Conservation (phyloP, 1,284 basidiomycete species). For the Leccinum angustisporum region DNA sequence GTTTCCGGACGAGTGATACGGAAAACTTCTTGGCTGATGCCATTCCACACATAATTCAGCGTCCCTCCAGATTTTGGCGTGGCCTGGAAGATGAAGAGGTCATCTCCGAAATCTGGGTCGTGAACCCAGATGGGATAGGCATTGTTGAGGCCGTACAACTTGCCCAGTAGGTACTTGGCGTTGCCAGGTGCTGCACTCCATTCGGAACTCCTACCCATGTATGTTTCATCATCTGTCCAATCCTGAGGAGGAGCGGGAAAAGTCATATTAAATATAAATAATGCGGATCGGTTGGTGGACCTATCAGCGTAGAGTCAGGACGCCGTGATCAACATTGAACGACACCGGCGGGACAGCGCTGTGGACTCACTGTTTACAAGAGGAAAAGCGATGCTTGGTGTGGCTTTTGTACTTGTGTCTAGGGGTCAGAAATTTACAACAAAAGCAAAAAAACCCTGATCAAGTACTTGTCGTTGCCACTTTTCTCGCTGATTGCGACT, state of each 20-base stretch:
- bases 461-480: no score
- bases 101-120: background rate
- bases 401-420: no score
- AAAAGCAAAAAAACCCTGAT: no score
- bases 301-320: background rate
- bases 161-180: no score
- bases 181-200: no score
- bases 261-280: no score
- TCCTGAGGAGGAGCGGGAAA: background rate
- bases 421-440: no score
- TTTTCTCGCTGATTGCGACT: no score
- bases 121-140: background rate
- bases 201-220: no score
- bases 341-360: background rate
- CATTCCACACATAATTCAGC: background rate
- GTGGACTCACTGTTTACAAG: background rate
- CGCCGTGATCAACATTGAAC: background rate
- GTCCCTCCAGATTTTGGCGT: background rate
- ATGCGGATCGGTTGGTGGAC: background rate
- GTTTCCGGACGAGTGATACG: no score
- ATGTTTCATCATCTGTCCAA: background rate
- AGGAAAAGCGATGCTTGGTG: background rate
- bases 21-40: background rate
- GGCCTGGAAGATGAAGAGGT: background rate
- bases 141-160: background rate